A percentile compares a stretch with the other conserved stretches of the same genome.
These are phyloP conservation scores for Lipomyces starkeyi DNA, from an alignment of 805 yeast species.

Conservation along the genomic window DNA sequence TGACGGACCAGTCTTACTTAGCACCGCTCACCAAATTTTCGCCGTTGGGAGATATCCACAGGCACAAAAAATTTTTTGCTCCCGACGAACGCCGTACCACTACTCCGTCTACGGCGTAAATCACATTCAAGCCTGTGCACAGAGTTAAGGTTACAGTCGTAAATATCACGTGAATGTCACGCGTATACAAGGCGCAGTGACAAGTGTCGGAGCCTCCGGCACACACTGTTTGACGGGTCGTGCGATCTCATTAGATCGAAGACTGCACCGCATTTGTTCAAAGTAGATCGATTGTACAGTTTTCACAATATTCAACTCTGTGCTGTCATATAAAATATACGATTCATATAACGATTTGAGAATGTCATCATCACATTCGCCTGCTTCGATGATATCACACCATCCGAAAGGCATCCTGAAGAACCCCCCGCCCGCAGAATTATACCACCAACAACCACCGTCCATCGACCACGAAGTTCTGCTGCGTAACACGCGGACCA, in stretches of 20 bases:
- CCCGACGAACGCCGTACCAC: not conserved
- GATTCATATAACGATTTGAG: not conserved
- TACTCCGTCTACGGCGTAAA: too few species aligned
- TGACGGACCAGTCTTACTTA: too few species aligned
- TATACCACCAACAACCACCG: conserved; percentile 27
- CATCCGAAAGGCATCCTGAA: conserved; percentile 33
- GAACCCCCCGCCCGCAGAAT: conserved; percentile 30
- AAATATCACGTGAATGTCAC: not conserved
- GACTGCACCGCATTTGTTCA: not conserved
- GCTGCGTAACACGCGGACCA: conserved; percentile 26
- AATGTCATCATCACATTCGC: conserved; percentile 1
- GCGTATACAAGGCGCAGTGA: not conserved
- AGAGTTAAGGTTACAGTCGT: not conserved
- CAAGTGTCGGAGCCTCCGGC: not conserved
- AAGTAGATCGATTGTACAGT: not conserved
- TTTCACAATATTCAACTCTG: not conserved
- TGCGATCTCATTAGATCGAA: too few species aligned
- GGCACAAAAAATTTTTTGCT: not conserved
- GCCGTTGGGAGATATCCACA: not conserved
- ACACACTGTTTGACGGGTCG: too few species aligned
- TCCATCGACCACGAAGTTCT: conserved; percentile 28
- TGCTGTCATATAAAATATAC: not conserved
- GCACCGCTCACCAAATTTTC: not conserved
- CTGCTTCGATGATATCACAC: not conserved
- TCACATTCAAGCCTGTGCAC: not conserved